Evolutionary conservation across 2,329 filamentous ascomycete species (phyloP), one percentile per base, ranked within the genome.

Genomic region (Diplodia sapinea): DNA sequence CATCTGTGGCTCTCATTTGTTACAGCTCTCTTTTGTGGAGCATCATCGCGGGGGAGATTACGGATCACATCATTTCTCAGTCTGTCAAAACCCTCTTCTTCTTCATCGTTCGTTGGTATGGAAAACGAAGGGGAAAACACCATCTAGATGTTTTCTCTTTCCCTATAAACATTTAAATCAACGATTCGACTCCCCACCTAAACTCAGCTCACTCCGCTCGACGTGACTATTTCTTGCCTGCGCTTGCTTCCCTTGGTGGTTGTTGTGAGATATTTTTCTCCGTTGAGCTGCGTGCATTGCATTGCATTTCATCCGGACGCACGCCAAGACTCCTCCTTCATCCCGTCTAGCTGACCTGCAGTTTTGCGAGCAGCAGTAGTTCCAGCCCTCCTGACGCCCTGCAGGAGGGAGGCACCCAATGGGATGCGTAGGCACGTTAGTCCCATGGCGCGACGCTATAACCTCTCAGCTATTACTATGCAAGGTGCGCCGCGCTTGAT

Each of bases 51-150:
- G 52, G 52, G 52, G 52, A 36, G 52, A 31, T 11, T 11, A 56
- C 52, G 52, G 36, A 56, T 33, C 33, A 31, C 23, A 55, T 4
- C 4, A 26, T 26, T 31, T n/a, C 23, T 20, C 33, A 56, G 52
- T 56, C 26, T 56, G 52, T 33, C 52, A 56, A 56, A 36, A 56
- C 36, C 2, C 36, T 56, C 52, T n/a, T 38, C 36, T 59, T 59
- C 55, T 59, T 31, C 23, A 36, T 12, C 55, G 55, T 23, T 59
- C 55, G 36, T 59, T 59, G 36, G 31, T 23, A 4, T 3, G 36
- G 38, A 59, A 20, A 43, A 17, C 11, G 29, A 38, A 20, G 40
- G n/a, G 40, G n/a, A 47, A n/a, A 47, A 6, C 6, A 8, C 40
- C 6, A 43, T 12, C 38, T 17, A 13, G 38, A 43, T 43, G 23